These are phyloP conservation scores for Pyrenula aspistea DNA, from an alignment of 495 filamentous ascomycete species.

Conservation along the genomic window DNA sequence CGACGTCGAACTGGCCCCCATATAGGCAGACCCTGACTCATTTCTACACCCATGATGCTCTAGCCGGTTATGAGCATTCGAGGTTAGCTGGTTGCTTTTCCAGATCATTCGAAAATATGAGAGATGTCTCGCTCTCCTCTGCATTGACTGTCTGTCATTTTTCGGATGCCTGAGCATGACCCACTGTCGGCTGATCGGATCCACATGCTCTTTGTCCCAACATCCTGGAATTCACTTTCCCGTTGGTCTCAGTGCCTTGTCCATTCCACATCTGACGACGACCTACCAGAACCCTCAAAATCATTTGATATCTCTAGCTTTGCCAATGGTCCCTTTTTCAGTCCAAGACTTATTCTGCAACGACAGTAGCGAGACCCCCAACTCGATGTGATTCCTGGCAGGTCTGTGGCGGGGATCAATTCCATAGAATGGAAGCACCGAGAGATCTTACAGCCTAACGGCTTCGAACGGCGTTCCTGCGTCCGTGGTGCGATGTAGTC, in stretches of 20 bases:
- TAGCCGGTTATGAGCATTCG: no score
- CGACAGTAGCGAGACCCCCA: no score
- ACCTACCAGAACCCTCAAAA: neutral
- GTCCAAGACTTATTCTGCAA: neutral
- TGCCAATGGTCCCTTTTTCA: neutral
- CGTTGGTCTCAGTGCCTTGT: neutral
- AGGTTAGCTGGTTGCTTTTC: neutral
- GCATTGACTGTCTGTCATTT: neutral
- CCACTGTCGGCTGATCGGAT: neutral
- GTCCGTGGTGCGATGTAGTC: neutral
- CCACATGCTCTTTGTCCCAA: neutral
- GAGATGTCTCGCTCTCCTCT: neutral
- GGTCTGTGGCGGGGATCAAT: no score
- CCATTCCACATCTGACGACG: neutral
- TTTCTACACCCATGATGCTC: neutral
- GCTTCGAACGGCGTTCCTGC: neutral
- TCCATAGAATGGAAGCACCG: no score
- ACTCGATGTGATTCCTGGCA: no score
- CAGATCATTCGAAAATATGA: neutral
- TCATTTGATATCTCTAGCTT: neutral
- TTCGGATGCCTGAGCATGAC: neutral
- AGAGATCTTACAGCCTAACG: neutral
- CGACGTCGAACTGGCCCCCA: no score
- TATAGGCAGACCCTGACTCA: no score
- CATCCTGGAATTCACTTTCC: neutral